Conservation (phyloP, 202 grass and related monocot species). For the Elaeis oleifera region DNA sequence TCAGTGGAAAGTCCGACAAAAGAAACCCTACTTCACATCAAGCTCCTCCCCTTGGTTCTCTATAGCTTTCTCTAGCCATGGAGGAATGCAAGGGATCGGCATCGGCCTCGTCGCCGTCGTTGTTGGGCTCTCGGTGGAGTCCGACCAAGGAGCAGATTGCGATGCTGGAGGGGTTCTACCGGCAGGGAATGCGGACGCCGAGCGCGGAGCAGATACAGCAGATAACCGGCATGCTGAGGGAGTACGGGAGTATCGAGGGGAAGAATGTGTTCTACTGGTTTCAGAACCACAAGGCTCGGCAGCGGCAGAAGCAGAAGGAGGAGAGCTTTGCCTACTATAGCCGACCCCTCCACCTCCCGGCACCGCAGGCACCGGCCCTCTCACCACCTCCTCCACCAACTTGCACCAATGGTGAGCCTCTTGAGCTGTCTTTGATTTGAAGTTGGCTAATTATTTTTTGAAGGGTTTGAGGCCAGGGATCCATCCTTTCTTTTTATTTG, state of each 20-base stretch:
- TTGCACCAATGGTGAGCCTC: conserved; percentile 7
- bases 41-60: too few relatives aligned
- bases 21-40: too few relatives aligned
- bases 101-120: conserved; percentile 7
- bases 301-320: conserved; percentile 72
- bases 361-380: conserved; percentile 11
- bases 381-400: not conserved
- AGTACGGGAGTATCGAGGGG: conserved; percentile 68
- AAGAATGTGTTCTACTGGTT: conserved; percentile 99
- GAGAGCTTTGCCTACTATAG: conserved; percentile 63
- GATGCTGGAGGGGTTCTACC: conserved; percentile 64
- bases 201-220: conserved; percentile 68
- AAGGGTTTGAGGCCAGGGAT: too few relatives aligned
- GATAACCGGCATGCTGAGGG: conserved; percentile 47
- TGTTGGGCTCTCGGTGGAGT: conserved; percentile 53
- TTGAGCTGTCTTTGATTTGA: too few relatives aligned
- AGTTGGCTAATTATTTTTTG: too few relatives aligned
- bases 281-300: conserved; percentile 81
- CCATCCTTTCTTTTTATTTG: too few relatives aligned
- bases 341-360: conserved; percentile 35
- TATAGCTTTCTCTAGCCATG: not conserved
- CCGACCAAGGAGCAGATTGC: conserved; percentile 80
- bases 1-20: too few relatives aligned
- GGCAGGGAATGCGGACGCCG: conserved; percentile 51
- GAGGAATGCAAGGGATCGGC: not conserved